Evolutionary conservation across 2,329 filamentous ascomycete genomes (phyloP).

Genomic region (Gyromitra esculenta): DNA sequence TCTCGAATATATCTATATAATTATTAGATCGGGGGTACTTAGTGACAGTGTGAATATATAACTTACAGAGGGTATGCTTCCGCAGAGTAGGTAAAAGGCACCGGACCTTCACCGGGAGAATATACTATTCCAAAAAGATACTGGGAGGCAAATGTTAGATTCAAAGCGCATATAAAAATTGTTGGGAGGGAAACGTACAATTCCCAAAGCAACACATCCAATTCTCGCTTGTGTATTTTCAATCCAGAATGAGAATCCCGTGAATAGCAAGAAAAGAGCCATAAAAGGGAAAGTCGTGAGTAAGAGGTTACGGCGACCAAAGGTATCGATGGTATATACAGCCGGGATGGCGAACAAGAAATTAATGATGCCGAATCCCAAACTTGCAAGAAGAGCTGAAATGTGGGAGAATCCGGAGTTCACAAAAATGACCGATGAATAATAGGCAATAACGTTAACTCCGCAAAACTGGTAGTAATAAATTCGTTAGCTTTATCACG

Average conservation of each 20-base stretch:
- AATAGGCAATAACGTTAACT: slow-evolving; percentile 70
- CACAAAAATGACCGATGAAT: slow-evolving; percentile 70
- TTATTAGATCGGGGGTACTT: neutral
- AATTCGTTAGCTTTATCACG: slow-evolving; percentile 9
- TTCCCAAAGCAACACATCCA: slow-evolving; percentile 64
- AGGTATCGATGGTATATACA: slow-evolving; percentile 74
- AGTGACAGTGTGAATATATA: neutral
- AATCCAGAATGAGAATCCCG: slow-evolving; percentile 67
- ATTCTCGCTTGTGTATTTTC: slow-evolving; percentile 59
- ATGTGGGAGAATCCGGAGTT: slow-evolving; percentile 66
- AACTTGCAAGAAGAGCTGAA: slow-evolving; percentile 68
- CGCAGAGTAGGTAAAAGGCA: slow-evolving; percentile 74
- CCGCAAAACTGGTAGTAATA: slow-evolving; percentile 56
- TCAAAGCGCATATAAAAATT: neutral
- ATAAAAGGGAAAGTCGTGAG: slow-evolving; percentile 73
- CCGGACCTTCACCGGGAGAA: slow-evolving; percentile 71
- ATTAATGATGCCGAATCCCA: slow-evolving; percentile 73
- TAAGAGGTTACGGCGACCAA: slow-evolving; percentile 72
- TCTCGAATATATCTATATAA: slow-evolving; percentile 66
- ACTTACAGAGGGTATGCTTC: slow-evolving; percentile 70
- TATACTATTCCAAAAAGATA: slow-evolving; percentile 67
- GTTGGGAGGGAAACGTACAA: slow-evolving; percentile 53
- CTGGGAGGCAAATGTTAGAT: slow-evolving; percentile 18
- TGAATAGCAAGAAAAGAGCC: slow-evolving; percentile 66
- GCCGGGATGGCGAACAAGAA: slow-evolving; percentile 72